phyloP scores from a whole-genome alignment of 2,329 filamentous ascomycete genomes.

The Colletotrichum camelliae region DNA sequence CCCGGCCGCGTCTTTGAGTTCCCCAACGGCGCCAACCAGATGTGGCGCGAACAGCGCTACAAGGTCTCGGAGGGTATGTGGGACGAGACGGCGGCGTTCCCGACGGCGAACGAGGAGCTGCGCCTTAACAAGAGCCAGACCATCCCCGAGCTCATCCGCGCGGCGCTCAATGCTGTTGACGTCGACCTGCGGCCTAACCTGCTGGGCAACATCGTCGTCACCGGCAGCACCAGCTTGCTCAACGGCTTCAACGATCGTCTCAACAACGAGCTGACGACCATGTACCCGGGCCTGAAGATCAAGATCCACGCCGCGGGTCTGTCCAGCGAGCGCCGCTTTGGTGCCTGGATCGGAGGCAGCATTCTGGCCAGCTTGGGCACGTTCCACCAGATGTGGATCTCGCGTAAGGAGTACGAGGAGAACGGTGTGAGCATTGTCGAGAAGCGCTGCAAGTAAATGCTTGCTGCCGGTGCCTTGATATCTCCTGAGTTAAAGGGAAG shows the following conservation, averaged over 20 bases:
- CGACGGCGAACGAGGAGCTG: constrained; percentile 39
- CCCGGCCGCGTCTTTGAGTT: constrained; percentile 94
- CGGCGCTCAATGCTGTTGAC: constrained; percentile 80
- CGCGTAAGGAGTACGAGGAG: constrained; percentile 96
- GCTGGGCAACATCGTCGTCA: constrained; percentile 90
- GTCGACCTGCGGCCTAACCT: constrained; percentile 86
- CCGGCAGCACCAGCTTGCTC: constrained; percentile 84
- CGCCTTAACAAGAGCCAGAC: constrained; percentile 75
- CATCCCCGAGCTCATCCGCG: constrained; percentile 81
- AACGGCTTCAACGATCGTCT: constrained; percentile 93
- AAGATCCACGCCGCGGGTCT: constrained; percentile 88
- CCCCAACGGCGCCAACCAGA: constrained; percentile 94
- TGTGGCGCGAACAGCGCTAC: constrained; percentile 90
- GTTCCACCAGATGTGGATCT: constrained; percentile 99
- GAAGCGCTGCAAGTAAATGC: constrained; percentile 85
- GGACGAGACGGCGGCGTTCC: constrained; percentile 79
- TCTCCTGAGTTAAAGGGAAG: neutral
- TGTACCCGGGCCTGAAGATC: constrained; percentile 86
- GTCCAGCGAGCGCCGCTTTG: constrained; percentile 88
- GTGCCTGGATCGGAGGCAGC: constrained; percentile 94
- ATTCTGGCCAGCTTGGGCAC: constrained; percentile 94
- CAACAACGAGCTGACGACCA: constrained; percentile 78
- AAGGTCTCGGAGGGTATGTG: constrained; percentile 88
- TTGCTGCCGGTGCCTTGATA: neutral
- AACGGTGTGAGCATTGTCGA: constrained; percentile 90